Evolutionary conservation across 768 basidiomycete species (phyloP).

Genomic region (Pilatotrama ljubarskyi): DNA sequence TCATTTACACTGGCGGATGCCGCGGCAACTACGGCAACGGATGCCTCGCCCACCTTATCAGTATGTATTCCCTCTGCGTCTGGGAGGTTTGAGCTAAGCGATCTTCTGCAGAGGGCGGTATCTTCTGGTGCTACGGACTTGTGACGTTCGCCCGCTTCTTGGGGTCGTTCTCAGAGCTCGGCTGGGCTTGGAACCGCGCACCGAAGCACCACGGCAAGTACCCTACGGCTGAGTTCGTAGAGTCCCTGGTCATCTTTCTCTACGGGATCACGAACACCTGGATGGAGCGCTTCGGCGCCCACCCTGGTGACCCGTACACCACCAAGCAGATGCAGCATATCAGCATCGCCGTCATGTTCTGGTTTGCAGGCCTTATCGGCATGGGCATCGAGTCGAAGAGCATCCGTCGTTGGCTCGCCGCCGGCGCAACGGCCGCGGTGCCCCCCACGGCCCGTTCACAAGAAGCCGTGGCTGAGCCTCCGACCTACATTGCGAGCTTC

Average conservation of each 20-base stretch:
- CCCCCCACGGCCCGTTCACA: conserved; percentile 27
- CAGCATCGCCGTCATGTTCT: conserved; percentile 94
- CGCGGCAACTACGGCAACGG: conserved; percentile 75
- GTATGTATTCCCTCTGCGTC: conserved; percentile 43
- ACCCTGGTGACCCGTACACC: conserved; percentile 78
- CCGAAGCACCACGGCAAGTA: conserved; percentile 43
- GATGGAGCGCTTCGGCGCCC: conserved; percentile 94
- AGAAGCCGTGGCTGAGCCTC: conserved; percentile 61
- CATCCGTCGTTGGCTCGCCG: conserved; percentile 73
- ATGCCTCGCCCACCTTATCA: conserved; percentile 90
- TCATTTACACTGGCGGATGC: conserved; percentile 86
- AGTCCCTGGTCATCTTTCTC: conserved; percentile 78
- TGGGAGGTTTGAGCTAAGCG: conserved; percentile 1
- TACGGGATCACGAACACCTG: conserved; percentile 93
- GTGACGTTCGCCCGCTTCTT: conserved; percentile 92
- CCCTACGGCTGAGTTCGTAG: conserved; percentile 73
- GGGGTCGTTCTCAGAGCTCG: conserved; percentile 79
- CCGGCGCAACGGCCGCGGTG: conserved; percentile 44
- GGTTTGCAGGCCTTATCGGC: conserved; percentile 88
- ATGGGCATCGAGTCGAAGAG: conserved; percentile 84
- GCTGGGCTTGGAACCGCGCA: conserved; percentile 94
- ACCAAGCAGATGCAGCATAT: conserved; percentile 95
- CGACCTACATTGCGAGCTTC: conserved; percentile 75
- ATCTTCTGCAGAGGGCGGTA: conserved; percentile 66
- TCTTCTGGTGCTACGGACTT: conserved; percentile 92